phyloP scores from a whole-genome alignment of 495 filamentous ascomycete genomes.

The Cudoniella acicularis region DNA sequence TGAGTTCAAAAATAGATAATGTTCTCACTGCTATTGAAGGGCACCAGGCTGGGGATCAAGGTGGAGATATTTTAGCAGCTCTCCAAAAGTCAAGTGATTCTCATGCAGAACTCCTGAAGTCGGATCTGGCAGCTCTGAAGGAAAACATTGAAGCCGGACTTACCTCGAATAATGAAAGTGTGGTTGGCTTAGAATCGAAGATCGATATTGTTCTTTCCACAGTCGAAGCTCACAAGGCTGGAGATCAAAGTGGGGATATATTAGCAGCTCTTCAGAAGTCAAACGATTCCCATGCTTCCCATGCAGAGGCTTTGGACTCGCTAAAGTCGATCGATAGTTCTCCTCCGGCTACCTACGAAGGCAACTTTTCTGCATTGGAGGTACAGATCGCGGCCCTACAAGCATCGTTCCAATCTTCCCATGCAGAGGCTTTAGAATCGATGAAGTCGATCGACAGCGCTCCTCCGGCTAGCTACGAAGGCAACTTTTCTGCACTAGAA shows the following conservation, averaged over 20 bases:
- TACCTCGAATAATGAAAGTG: slow-evolving; percentile 12
- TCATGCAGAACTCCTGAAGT: slow-evolving; percentile 10
- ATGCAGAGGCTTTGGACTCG: slow-evolving; percentile 11
- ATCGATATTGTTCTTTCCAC: slow-evolving; percentile 15
- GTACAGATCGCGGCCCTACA: background rate
- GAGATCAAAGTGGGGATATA: slow-evolving; percentile 20
- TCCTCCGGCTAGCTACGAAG: background rate
- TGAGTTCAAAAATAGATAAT: slow-evolving; percentile 19
- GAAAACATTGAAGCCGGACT: slow-evolving; percentile 18
- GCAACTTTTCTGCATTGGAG: slow-evolving; percentile 5
- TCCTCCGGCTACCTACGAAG: background rate
- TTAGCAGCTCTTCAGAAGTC: slow-evolving; percentile 23
- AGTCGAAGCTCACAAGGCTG: slow-evolving; percentile 13
- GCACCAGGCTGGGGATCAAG: slow-evolving; percentile 9
- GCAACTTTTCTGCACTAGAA: background rate
- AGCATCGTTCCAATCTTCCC: slow-evolving; percentile 7
- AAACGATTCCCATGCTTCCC: slow-evolving; percentile 19
- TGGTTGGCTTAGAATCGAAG: slow-evolving; percentile 15
- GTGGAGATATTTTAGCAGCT: slow-evolving; percentile 22
- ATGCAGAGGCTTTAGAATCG: slow-evolving; percentile 15
- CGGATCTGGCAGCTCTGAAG: slow-evolving; percentile 18
- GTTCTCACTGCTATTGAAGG: slow-evolving; percentile 14
- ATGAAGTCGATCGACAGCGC: slow-evolving; percentile 5
- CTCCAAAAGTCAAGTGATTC: slow-evolving; percentile 23
- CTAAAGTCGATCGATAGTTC: background rate